Evolutionary conservation across 352 stramenopile species (phyloP), one percentile per base, ranked within the genome.

Genomic region (Sclerospora graminicola): DNA sequence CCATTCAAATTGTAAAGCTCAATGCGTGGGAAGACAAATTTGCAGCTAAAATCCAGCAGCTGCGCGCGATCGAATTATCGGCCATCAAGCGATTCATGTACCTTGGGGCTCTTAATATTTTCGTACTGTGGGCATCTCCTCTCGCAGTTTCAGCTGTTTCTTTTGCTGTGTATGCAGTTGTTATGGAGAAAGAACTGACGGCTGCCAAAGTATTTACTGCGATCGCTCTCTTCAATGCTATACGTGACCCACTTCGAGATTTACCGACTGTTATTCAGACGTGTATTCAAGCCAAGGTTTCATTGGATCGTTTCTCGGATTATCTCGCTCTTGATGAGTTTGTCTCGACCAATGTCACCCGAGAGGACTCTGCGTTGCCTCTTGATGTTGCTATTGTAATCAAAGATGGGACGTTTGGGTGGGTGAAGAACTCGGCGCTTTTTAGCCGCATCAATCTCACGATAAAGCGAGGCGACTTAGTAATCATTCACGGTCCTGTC

Each of bases 1-100:
- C 84, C n/a, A 97, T 98, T 48, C 89, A 97, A 56, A 80, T 97
- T 36, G 87, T 98, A 52, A 98, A 98, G 51, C 54, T 98, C 0
- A 96, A 97, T 48, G 82, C 73, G 0, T 97, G 84, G 83, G 89
- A 96, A 42, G 29, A 45, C 24, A 76, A 82, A 8, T 94, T 95
- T 60, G 56, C 62, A 5, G 80, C 80, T 14, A 74, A 90, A 50
- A 80, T 97, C 28, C 45, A 58, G 29, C 33, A 57, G 15, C 30
- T 87, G 8, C 68, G 87, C 14, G 48, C 67, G 9, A 82, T 86
- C 40, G 94, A 96, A 57, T 85, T 93, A 36, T 57, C 71, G 62
- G 13, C 94, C 60, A 66, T 82, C 86, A 48, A 34, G 46, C 16
- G 37, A 33, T 57, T 26, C 11, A 13, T 78, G 69, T 14, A 88